Conservation (phyloP, 1,139 yeast genomes). For the Sugiyamaella sp. region DNA sequence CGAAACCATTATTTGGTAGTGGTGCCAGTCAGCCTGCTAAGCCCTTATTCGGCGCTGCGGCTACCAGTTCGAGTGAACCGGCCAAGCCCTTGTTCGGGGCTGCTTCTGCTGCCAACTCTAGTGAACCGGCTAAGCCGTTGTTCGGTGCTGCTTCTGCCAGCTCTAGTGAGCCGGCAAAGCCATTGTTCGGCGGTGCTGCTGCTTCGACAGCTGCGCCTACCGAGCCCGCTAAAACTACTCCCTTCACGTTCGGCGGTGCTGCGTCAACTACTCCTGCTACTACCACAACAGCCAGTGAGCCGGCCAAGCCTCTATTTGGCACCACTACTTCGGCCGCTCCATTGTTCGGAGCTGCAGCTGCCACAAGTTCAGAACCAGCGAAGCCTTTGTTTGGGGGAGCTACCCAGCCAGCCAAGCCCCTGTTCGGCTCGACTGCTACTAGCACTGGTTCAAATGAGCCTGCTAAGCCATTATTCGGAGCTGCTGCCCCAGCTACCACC, state of each 20-base stretch:
- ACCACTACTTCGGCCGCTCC: conserved; percentile 19
- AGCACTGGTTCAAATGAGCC: conserved; percentile 22
- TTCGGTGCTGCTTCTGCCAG: conserved; percentile 28
- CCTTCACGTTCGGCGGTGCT: too few relatives aligned
- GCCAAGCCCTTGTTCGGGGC: conserved; percentile 30
- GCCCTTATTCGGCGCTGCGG: conserved; percentile 26
- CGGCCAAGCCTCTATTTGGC: too few relatives aligned
- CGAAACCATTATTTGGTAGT: too few relatives aligned
- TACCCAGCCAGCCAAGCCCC: conserved; percentile 21
- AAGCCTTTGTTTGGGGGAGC: conserved; percentile 26
- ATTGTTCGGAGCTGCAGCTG: conserved; percentile 26
- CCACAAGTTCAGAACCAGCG: conserved; percentile 15
- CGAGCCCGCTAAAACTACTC: too few relatives aligned
- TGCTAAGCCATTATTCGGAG: conserved; percentile 32
- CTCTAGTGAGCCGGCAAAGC: conserved; percentile 20
- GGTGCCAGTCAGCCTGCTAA: conserved; percentile 35
- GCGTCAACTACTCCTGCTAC: too few relatives aligned
- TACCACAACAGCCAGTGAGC: too few relatives aligned
- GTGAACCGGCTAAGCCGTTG: conserved; percentile 31
- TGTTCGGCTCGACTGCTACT: conserved; percentile 31
- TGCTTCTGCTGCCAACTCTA: conserved; percentile 23
- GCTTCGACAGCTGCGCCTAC: conserved; percentile 19
- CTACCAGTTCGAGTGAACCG: conserved; percentile 26
- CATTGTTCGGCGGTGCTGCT: conserved; percentile 39
- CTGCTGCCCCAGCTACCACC: conserved; percentile 25